These are phyloP conservation scores for Penicillium malachiteum DNA, from an alignment of 495 filamentous ascomycete genomes.

Conservation along the genomic window DNA sequence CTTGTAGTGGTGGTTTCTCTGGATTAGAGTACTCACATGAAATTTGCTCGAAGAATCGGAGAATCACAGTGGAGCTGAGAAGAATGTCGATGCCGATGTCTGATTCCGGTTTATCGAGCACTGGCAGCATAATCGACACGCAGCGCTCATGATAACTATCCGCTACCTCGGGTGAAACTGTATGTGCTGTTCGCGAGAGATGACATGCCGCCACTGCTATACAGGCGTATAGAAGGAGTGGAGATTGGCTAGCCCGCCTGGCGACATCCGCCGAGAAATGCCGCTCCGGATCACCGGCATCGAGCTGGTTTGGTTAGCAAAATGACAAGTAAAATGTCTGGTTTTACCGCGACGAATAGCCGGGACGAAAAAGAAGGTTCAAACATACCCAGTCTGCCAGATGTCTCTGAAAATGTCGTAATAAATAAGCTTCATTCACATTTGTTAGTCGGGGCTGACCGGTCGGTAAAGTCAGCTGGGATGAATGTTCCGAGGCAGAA, in stretches of 20 bases:
- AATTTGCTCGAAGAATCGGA: conserved; percentile 45
- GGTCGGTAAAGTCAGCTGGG: conserved; percentile 19
- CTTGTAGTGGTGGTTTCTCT: not conserved
- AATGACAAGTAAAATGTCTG: not conserved
- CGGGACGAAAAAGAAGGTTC: not conserved
- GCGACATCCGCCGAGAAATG: conserved; percentile 37
- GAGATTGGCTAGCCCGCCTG: conserved; percentile 33
- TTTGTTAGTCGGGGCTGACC: conserved; percentile 27
- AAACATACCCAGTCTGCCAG: conserved; percentile 39
- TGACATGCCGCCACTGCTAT: conserved; percentile 43
- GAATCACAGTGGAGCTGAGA: conserved; percentile 41
- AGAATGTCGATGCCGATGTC: conserved; percentile 41
- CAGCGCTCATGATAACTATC: conserved; percentile 45
- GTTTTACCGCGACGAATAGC: not conserved
- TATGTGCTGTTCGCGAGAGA: conserved; percentile 36
- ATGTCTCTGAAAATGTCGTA: conserved; percentile 39
- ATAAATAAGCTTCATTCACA: conserved; percentile 42
- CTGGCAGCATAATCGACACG: conserved; percentile 41
- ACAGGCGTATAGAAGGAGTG: conserved; percentile 41
- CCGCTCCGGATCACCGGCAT: conserved; percentile 37
- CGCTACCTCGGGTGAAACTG: conserved; percentile 32
- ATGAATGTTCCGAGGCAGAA: conserved; percentile 20
- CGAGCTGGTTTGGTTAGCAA: conserved; percentile 24
- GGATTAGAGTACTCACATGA: conserved; percentile 25
- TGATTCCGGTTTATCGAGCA: conserved; percentile 35